These are phyloP conservation scores for Phytophthora gonapodyides DNA, from an alignment of 352 stramenopile species.

Conservation along the genomic window DNA sequence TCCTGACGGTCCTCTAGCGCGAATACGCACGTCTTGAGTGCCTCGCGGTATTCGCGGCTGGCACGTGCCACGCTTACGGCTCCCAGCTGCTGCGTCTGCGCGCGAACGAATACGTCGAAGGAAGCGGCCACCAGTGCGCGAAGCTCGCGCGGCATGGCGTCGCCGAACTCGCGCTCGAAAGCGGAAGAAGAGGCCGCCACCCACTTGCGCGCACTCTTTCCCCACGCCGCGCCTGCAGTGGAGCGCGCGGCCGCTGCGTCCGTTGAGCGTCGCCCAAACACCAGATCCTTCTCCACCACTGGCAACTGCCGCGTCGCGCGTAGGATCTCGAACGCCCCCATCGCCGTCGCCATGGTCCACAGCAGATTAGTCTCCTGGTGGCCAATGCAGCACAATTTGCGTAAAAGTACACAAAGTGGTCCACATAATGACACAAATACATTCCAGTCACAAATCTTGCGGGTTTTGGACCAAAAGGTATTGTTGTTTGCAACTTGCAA, in stretches of 20 bases:
- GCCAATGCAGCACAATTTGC: too few relatives aligned
- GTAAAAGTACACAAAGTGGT: too few relatives aligned
- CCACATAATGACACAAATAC: too few relatives aligned
- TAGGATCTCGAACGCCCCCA: conserved; percentile 51
- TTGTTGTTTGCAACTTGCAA: too few relatives aligned
- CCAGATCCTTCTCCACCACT: conserved; percentile 40
- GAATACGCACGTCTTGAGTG: conserved; percentile 70
- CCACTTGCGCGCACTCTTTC: conserved; percentile 55
- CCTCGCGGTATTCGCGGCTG: conserved; percentile 75
- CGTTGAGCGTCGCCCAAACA: conserved; percentile 30
- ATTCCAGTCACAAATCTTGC: too few relatives aligned
- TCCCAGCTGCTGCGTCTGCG: conserved; percentile 24
- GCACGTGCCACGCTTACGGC: conserved; percentile 33
- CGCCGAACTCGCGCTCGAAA: conserved; percentile 16
- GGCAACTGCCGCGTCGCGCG: conserved; percentile 45
- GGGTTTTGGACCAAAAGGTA: too few relatives aligned
- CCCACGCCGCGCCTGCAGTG: conserved; percentile 52
- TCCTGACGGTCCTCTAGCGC: conserved; percentile 60
- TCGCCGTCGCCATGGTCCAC: conserved; percentile 20
- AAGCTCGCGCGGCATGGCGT: conserved; percentile 60
- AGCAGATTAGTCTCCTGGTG: too few relatives aligned
- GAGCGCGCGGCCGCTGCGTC: conserved; percentile 21
- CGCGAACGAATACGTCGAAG: conserved; percentile 59
- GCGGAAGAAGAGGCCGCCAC: conserved; percentile 13
- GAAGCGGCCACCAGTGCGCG: conserved; percentile 61